Evolutionary conservation across 371 early-diverging fungal species (phyloP), one percentile per base, ranked within the genome.

Genomic region (Furculomyces boomerangus): DNA sequence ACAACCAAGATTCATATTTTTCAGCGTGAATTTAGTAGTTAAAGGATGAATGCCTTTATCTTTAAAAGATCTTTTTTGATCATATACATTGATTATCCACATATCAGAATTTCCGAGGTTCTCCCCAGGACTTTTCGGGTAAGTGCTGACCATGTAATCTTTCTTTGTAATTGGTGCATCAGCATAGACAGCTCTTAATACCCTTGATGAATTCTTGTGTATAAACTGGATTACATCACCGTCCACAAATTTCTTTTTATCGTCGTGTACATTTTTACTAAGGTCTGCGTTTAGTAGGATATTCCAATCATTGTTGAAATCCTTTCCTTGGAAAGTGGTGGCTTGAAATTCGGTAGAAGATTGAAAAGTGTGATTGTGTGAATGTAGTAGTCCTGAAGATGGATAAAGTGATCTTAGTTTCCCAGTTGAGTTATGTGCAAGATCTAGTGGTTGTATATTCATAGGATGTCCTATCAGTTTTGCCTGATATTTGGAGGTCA

Each of bases 401-500:
- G 78, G 80, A 10, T 79, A 83, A 47, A 76, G 74, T 54, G 86
- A 88, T 64, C 94, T 94, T 28, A 99, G 52, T 1, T 94, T 84
- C 16, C 99, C 74, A 59, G 68, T 77, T 18, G 93, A 94, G 1
- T 97, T 98, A 70, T 80, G 97, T 0, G 84, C 87, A 18, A 98
- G 65, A 64, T 93, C 91, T 25, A 93, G 70, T 14, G 96, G 95
- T 60, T 88, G 89, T 41, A 74, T 60, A 28, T 69, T 61, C 48
- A 96, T 79, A 27, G 74, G 72, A 66, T 78, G 95, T 16, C 95
- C 95, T 27, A 72, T 59, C n/a, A 99, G 74, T 5, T 79, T 75
- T 1, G 95, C 88, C 64, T 99, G 99, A 72, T 99, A 99, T 18
- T 94, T 68, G 3, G 93, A 92, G 64, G 91, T 88, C 98, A 99